Base-by-base conservation (phyloP, 495 filamentous ascomycete species). In the Penicillium roqueforti region DNA sequence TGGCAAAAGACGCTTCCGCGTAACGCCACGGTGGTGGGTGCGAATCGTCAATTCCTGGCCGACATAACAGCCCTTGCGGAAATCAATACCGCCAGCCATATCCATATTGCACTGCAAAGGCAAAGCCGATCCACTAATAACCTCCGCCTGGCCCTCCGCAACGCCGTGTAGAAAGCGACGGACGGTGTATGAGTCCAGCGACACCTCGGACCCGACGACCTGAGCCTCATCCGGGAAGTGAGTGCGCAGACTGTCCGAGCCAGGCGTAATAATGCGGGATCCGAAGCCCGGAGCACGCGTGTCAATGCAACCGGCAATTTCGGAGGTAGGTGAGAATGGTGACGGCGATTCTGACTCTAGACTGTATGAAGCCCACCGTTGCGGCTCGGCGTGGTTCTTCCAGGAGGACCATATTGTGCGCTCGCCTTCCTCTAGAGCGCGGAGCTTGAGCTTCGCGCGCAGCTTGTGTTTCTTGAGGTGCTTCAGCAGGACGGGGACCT, bases 1-100 rank as follows among this genome's bases (percentile, higher is more conserved):
- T 0, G 93, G 93, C 29, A 98, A 61, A n/a, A 97, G 81, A 3
- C 93, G 76, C 76, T 96, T 96, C 61, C 93, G 76, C 40, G 97
- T 90, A 9, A 98, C 88, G 32, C 93, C 93, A 2, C 86, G 91
- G 68, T 97, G 93, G 63, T 90, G 84, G 0, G 95, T 97, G 22
- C 93, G 84, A 41, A 96, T 95, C 7, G 95, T 97, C 47, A 97
- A 76, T 67, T 98, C 93, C 72, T 98, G 93, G 0, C 93, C 93
- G 0, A 97, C 84, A 68, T 98, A 98, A 70, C 93, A 98, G 1
- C 93, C 93, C 72, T 98, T 98, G 43, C 83, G 80, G 70, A 95
- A 98, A 73, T 97, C 91, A 38, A 97, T 81, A 3, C 79, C 95
- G 16, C 79, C 77, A 78, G 85, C 84, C 57, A 88, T 76, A 68